Base-by-base conservation (phyloP, 1,139 yeast genomes). In the Saccharomycopsis phalli region DNA sequence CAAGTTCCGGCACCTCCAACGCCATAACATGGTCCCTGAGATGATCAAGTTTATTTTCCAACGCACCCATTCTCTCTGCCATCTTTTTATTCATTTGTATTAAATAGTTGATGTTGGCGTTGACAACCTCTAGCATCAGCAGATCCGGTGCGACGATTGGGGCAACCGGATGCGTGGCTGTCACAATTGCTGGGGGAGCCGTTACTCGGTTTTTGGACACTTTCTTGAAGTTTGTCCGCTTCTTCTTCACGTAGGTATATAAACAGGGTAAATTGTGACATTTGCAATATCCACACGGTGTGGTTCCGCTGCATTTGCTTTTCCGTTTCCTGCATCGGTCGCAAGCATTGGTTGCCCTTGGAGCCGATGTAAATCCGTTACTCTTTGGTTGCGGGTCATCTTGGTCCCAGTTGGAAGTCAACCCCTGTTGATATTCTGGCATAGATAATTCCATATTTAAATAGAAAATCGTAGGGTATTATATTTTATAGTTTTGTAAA, bases 181-280 rank as follows among this genome's bases (percentile, higher is more conserved):
- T 26, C 14, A n/a, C 29, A 5, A 11, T 14, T n/a, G 11, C 22
- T 6, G 31, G 31, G 5, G 7, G 33, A 4, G 5, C 21, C 4
- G 7, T 5, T 11, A 8, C 21, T 11, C 13, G 6, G 5, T 19
- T 19, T 21, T 30, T 30, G 13, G 4, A 5, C n/a, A 30, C 13
- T 21, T 42, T 44, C 13, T 38, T 42, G 33, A 36, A 34, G 11
- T 33, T 19, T 17, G 35, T 27, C 34, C 47, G 20, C 30, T 38
- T 41, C 31, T 44, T 44, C 36, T 34, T 35, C n/a, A 42, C 37
- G 36, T 44, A 44, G 11, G 42, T 44, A 23, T 42, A 42, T 4
- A 20, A 17, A 20, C 47, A 44, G 19, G 23, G 34, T 6, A 38
- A 28, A 4, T 33, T 33, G 19, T 44, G 47, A 16, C 11, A 23